phyloP scores from a whole-genome alignment of 129 eudicot genomes.

The Heracleum sosnowskyi region DNA sequence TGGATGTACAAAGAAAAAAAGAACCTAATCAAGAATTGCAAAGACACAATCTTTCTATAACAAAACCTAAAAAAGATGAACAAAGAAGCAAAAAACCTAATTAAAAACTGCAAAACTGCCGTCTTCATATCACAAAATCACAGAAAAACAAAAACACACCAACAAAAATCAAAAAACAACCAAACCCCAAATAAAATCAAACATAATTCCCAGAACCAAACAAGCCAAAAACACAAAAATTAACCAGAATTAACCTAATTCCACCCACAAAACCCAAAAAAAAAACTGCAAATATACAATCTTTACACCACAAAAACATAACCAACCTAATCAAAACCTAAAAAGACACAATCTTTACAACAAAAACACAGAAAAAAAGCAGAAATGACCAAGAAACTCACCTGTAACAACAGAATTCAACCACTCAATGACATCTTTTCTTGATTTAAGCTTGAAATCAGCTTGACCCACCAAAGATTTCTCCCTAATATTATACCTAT shows the following conservation, averaged over 20 bases:
- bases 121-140: not conserved
- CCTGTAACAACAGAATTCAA: conserved; percentile 51
- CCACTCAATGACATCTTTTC: conserved; percentile 60
- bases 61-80: not conserved
- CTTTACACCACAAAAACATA: not conserved
- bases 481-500: conserved; percentile 21
- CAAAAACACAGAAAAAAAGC: not conserved
- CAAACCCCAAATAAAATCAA: not conserved
- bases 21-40: not conserved
- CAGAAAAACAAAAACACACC: not conserved
- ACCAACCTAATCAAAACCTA: not conserved
- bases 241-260: not conserved
- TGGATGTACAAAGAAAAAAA: not conserved
- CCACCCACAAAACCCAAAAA: not conserved
- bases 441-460: conserved; percentile 44
- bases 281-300: not conserved
- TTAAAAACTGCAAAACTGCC: not conserved
- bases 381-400: not conserved
- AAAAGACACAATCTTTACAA: not conserved
- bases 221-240: not conserved
- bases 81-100: not conserved
- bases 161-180: not conserved
- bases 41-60: not conserved
- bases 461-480: conserved; percentile 9
- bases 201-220: not conserved